Conservation (phyloP, 1,284 basidiomycete species). For the Jaminaea rosea region DNA sequence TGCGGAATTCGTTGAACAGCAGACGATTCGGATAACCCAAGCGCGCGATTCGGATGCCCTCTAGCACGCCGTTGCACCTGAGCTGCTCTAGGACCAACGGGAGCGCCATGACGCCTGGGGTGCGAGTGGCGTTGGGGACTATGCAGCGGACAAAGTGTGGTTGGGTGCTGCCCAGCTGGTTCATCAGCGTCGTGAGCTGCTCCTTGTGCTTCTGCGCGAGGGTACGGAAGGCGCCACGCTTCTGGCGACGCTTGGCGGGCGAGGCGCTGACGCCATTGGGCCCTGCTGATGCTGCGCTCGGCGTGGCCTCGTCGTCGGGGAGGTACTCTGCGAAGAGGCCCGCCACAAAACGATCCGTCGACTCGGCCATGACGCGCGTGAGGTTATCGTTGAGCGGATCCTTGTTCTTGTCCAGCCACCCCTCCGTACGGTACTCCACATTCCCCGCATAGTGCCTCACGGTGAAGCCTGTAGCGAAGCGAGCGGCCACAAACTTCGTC, state of each 20-base stretch:
- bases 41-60: constrained; percentile 95
- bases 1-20: constrained; percentile 92
- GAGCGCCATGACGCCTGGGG: constrained; percentile 81
- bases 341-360: constrained; percentile 72
- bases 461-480: constrained; percentile 87
- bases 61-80: constrained; percentile 95
- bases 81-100: constrained; percentile 93
- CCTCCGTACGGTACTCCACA: constrained; percentile 90
- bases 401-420: constrained; percentile 99
- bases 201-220: constrained; percentile 94
- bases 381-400: constrained; percentile 96
- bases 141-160: constrained; percentile 99
- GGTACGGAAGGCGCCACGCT: constrained; percentile 94
- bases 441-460: constrained; percentile 93
- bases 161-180: constrained; percentile 82
- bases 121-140: constrained; percentile 87
- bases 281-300: constrained; percentile 10
- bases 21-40: constrained; percentile 94
- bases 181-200: constrained; percentile 84
- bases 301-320: constrained; percentile 51
- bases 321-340: constrained; percentile 75
- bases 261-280: constrained; percentile 18
- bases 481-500: constrained; percentile 71
- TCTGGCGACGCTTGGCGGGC: constrained; percentile 60
- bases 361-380: constrained; percentile 74